These are phyloP conservation scores for Zygosaccharomyces pseudobailii DNA, from an alignment of 1,139 yeast genomes.

Conservation along the genomic window DNA sequence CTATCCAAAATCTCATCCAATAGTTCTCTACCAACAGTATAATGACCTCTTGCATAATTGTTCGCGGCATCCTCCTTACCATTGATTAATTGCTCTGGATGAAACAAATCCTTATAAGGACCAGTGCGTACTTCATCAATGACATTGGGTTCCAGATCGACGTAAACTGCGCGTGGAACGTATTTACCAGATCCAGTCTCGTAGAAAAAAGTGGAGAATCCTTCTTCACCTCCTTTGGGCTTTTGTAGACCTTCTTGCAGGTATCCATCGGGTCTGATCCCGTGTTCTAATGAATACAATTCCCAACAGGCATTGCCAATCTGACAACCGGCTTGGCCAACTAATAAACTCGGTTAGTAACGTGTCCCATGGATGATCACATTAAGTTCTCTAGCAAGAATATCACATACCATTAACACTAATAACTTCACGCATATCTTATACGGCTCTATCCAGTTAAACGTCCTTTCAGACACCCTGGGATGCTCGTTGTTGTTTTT, in stretches of 20 bases:
- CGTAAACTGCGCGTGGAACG: slow-evolving; percentile 96
- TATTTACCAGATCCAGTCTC: slow-evolving; percentile 96
- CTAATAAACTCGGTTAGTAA: slow-evolving; percentile 19
- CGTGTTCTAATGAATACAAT: slow-evolving; percentile 93
- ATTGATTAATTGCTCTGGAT: slow-evolving; percentile 93
- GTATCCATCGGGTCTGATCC: slow-evolving; percentile 83
- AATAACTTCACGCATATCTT: slow-evolving; percentile 81
- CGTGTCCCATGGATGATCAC: slow-evolving; percentile 3
- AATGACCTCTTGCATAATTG: slow-evolving; percentile 98
- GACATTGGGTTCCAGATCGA: slow-evolving; percentile 96
- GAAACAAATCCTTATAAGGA: slow-evolving; percentile 83
- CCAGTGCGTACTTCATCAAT: slow-evolving; percentile 98
- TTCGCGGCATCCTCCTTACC: slow-evolving; percentile 99
- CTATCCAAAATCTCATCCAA: slow-evolving; percentile 93
- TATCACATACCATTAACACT: slow-evolving; percentile 64
- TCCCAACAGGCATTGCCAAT: slow-evolving; percentile 99
- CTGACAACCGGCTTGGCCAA: slow-evolving; percentile 89
- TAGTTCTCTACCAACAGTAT: slow-evolving; percentile 94
- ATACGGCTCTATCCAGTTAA: not conserved
- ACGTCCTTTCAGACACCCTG: slow-evolving; percentile 2
- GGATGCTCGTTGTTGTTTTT: slow-evolving; percentile 2
- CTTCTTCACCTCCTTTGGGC: slow-evolving; percentile 90
- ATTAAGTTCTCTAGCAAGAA: not conserved
- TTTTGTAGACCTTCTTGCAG: slow-evolving; percentile 67
- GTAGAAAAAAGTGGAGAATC: slow-evolving; percentile 91